Evolutionary conservation across 345 rosid species (phyloP), one percentile per base, ranked within the genome.

Genomic region (Pugionium dolabratum): DNA sequence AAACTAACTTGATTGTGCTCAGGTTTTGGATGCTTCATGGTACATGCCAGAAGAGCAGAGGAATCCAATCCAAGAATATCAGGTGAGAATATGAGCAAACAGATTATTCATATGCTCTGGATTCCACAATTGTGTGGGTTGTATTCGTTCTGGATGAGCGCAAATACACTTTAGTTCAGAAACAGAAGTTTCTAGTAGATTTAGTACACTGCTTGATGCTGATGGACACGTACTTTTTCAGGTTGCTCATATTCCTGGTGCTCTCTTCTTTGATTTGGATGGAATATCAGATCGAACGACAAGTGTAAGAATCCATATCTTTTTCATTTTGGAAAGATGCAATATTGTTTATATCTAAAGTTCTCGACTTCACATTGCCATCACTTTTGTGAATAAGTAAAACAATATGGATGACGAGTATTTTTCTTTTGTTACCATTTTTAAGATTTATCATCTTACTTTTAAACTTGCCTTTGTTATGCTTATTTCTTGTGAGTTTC

Each of bases 181-280:
- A 58, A 58, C 37, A 31, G 42, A 41, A 29, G 8, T 1, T 5
- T 3, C 5, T 26, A 3, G 2, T 26, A 1, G 34, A 70, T 46
- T 3, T 40, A 11, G 46, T 39, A 52, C 50, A 35, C 35, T 57
- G 10, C 54, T 52, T 36, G 62, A 73, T 66, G 45, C 50, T 66
- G 18, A 31, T 59, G 41, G 10, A 48, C 66, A 34, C 46, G 42
- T 3, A 26, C 4, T 41, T 32, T 26, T 52, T 30, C 75, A 94
- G 99, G 97, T 85, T 69, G 97, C 99, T 78, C 99, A 94, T 71
- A 91, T 94, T 76, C 97, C 99, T 7, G 88, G 98, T 60, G 87
- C 99, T 57, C 87, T 91, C 70, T 95, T 91, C 87, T 95, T 91
- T 67, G 94, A 95, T 69, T 72, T 95, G 71, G 99, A 95, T 84